A percentile compares a stretch with the other conserved stretches of the same genome.
phyloP scores from a whole-genome alignment of 441 rosid species.

The Manihot esculenta region DNA sequence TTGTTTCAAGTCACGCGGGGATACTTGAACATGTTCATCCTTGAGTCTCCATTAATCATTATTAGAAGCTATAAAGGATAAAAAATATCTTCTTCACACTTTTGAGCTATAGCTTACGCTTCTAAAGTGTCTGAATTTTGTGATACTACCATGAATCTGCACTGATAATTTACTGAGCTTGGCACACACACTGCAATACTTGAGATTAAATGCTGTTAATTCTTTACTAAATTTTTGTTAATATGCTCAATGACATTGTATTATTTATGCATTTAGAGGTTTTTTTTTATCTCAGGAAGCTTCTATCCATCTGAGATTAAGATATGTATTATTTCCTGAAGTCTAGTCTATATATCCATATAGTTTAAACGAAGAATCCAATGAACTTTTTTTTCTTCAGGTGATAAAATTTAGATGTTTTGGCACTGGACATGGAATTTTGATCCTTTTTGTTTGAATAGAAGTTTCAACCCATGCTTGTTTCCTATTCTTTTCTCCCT shows the following conservation, averaged over 20 bases:
- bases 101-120: not conserved
- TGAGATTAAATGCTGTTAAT: not conserved
- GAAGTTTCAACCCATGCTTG: not conserved
- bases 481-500: not conserved
- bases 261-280: constrained; percentile 39
- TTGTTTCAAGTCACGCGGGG: not conserved
- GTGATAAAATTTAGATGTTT: not conserved
- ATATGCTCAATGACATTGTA: not conserved
- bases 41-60: not conserved
- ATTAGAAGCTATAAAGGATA: not conserved
- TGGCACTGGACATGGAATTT: not conserved
- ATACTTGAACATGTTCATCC: not conserved
- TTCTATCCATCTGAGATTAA: constrained; percentile 84
- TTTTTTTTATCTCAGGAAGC: constrained; percentile 86
- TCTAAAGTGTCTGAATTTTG: not conserved
- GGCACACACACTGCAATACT: too few species aligned
- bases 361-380: not conserved
- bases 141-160: not conserved
- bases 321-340: constrained; percentile 21
- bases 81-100: not conserved
- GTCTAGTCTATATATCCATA: constrained; percentile 7
- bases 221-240: constrained; percentile 1
- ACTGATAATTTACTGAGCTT: not conserved
- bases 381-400: not conserved
- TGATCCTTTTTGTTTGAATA: constrained; percentile 3